A percentile compares a stretch with the other conserved stretches of the same genome.
phyloP scores from a whole-genome alignment of 2,329 filamentous ascomycete genomes.

The Fusarium burgessii region DNA sequence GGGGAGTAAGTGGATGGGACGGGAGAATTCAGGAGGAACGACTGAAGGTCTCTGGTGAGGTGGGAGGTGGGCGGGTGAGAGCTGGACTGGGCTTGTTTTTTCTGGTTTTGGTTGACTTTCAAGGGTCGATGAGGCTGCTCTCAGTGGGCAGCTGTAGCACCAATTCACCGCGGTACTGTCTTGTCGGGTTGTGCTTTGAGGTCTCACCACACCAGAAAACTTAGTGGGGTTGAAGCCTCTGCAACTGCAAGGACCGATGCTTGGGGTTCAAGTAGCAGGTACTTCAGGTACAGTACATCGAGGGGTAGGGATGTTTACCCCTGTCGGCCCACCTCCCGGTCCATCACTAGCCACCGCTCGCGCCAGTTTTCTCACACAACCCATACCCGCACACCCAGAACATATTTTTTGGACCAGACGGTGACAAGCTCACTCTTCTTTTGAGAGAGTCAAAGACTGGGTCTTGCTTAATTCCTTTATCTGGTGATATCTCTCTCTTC shows the following conservation, averaged over 20 bases:
- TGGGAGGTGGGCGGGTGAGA: conserved; percentile 46
- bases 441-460: conserved; percentile 19
- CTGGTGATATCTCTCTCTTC: background rate
- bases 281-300: conserved; percentile 37
- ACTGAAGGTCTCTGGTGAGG: conserved; percentile 35
- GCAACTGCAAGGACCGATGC: conserved; percentile 14
- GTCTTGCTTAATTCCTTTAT: background rate
- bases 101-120: conserved; percentile 47
- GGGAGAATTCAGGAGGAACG: conserved; percentile 49
- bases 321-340: conserved; percentile 28
- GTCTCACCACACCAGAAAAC: conserved; percentile 40
- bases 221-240: conserved; percentile 44
- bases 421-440: conserved; percentile 5
- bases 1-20: conserved; percentile 12
- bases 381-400: background rate
- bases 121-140: conserved; percentile 45
- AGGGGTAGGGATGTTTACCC: conserved; percentile 20
- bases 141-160: conserved; percentile 25
- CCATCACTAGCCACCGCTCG: conserved; percentile 38
- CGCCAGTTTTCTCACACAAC: conserved; percentile 31
- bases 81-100: conserved; percentile 44
- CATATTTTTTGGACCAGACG: conserved; percentile 22
- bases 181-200: conserved; percentile 14
- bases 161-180: conserved; percentile 24
- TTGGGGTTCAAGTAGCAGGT: conserved; percentile 33